Evolutionary conservation across 306 rosid genomes (phyloP).

Genomic region (Fragaria nilgerrensis): DNA sequence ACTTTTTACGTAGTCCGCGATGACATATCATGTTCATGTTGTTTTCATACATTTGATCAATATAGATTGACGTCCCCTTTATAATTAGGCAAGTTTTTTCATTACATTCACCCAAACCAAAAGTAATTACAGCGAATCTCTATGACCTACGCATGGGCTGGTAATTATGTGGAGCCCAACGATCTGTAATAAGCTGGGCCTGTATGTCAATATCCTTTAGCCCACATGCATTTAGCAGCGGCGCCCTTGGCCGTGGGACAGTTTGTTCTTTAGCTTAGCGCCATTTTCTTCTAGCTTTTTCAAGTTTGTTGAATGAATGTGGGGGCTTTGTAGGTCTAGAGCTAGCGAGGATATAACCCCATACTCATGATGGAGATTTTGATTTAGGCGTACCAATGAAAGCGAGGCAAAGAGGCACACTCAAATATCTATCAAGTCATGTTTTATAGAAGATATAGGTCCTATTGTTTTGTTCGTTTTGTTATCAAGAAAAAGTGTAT

Average conservation of each 20-base stretch:
- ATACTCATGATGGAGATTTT: background rate
- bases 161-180: slow-evolving; percentile 9
- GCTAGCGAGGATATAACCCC: background rate
- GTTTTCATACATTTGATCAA: too few species aligned
- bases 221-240: slow-evolving; percentile 3
- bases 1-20: too few species aligned
- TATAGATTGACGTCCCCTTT: too few species aligned
- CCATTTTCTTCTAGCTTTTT: background rate
- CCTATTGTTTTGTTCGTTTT: too few species aligned
- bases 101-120: background rate
- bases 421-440: background rate
- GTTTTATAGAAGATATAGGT: too few species aligned
- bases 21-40: too few species aligned
- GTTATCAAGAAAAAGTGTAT: too few species aligned
- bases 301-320: slow-evolving; percentile 1
- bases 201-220: background rate
- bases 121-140: background rate
- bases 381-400: background rate
- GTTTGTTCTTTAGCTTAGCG: background rate
- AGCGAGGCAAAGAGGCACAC: background rate
- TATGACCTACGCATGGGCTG: slow-evolving; percentile 11
- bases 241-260: slow-evolving; percentile 3
- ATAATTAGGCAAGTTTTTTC: too few species aligned
- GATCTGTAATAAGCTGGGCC: background rate
- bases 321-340: background rate